Base-by-base conservation (phyloP, 768 basidiomycete species). In the Tricholoma saponaceum region DNA sequence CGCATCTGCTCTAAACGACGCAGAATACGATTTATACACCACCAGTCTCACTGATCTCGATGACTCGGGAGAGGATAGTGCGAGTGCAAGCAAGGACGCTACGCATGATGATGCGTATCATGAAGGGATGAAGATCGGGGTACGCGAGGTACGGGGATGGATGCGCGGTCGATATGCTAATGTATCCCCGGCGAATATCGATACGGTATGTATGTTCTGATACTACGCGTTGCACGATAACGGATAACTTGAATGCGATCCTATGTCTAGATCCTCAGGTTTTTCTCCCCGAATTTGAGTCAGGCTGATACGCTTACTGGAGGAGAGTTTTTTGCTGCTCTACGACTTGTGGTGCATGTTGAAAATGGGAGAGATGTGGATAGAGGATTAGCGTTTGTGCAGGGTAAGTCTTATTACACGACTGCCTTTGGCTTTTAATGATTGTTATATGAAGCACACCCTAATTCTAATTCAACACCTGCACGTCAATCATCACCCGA, bases 301-400 rank as follows among this genome's bases (percentile, higher is more conserved):
- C 77, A 74, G 9, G 71, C 74, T 7, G 86, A 89, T 62, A 71
- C 73, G 2, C 73, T 92, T 32, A 76, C 77, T 9, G 84, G 85
- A 0, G 85, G 86, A 14, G 86, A 92, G 63, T 89, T 92, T 67
- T 92, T 92, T 63, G 89, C 89, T 7, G 84, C 80, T 0, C 72
- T 90, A 22, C 73, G 90, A 39, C 81, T 92, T 2, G 80, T 87
- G 0, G 68, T 82, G 6, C 89, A 92, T 55, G 81, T 75, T 33
- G 78, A 83, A 63, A 74, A 72, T 13, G 88, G 89, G 10, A 83
- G 80, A 57, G 78, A 82, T 7, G 69, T 89, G 1, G 89, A 92
- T 58, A 74, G 83, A 44, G 74, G 75, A 6, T 77, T 92, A 26
- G 89, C 86, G 0, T 92, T 92, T 61, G 79, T 87, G 1, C 90